A percentile compares a stretch with the other conserved stretches of the same genome.
phyloP scores from a whole-genome alignment of 106 monocot species.

The Allium sativum region DNA sequence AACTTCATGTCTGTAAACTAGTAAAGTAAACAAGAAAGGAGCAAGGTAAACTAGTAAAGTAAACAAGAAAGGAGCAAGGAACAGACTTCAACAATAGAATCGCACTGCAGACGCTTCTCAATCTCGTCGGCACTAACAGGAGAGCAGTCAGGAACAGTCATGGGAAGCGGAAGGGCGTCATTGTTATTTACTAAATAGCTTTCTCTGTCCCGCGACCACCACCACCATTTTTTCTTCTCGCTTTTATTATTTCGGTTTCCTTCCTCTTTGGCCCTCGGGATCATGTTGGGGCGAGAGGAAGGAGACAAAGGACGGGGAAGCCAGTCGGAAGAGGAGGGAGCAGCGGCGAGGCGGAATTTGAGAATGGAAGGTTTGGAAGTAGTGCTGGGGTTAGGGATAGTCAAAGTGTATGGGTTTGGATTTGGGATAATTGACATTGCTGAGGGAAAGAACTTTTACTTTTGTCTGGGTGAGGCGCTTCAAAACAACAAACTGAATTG shows the following conservation, averaged over 20 bases:
- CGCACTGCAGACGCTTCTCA: slow-evolving; percentile 50
- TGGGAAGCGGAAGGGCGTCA: slow-evolving; percentile 64
- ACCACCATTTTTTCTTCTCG: slow-evolving; percentile 60
- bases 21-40: not conserved
- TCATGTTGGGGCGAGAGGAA: slow-evolving; percentile 16
- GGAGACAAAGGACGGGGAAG: not conserved
- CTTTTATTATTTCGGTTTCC: slow-evolving; percentile 14
- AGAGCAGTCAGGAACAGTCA: slow-evolving; percentile 48
- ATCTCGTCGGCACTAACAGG: slow-evolving; percentile 52
- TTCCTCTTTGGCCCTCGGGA: slow-evolving; percentile 36
- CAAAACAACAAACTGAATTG: no score
- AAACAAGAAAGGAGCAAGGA: not conserved
- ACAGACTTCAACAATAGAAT: slow-evolving; percentile 50
- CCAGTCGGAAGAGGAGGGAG: slow-evolving; percentile 18
- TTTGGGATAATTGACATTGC: slow-evolving; percentile 7
- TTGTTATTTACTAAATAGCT: slow-evolving; percentile 61
- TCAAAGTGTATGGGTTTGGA: slow-evolving; percentile 11
- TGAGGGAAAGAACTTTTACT: not conserved
- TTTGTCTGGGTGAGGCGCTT: not conserved
- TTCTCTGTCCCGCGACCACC: slow-evolving; percentile 74
- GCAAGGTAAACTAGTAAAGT: not conserved
- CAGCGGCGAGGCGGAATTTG: slow-evolving; percentile 19
- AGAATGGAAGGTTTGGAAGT: slow-evolving; percentile 3
- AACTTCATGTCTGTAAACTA: no score
- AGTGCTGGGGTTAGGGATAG: slow-evolving; percentile 3